Evolutionary conservation across 345 rosid species (phyloP).

Genomic region (Pseudoturritis turrita): DNA sequence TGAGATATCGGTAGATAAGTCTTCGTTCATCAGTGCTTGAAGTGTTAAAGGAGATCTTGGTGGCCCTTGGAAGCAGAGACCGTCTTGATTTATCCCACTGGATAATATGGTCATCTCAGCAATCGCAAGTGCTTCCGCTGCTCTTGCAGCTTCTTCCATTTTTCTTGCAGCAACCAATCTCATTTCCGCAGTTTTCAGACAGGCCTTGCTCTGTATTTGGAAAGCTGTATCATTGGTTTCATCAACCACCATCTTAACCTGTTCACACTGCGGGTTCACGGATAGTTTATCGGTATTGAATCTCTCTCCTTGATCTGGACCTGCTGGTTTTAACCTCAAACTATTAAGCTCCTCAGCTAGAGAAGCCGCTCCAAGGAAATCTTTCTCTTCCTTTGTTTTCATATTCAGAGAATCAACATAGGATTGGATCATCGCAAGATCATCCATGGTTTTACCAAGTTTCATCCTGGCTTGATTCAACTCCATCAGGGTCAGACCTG

Average conservation of each 20-base stretch:
- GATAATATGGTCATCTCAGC: constrained; percentile 54
- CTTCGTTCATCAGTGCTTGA: constrained; percentile 17
- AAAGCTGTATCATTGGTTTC: constrained; percentile 33
- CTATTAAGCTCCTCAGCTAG: constrained; percentile 56
- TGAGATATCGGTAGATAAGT: constrained; percentile 9
- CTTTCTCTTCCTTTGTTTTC: constrained; percentile 63
- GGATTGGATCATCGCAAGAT: constrained; percentile 69
- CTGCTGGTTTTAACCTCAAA: constrained; percentile 32
- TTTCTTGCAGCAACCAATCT: constrained; percentile 79
- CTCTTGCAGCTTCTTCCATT: constrained; percentile 94
- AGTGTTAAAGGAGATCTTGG: constrained; percentile 38
- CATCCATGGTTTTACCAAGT: constrained; percentile 74
- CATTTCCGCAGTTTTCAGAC: constrained; percentile 60
- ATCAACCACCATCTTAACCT: constrained; percentile 44
- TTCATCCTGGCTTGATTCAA: constrained; percentile 74
- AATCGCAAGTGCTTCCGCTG: constrained; percentile 81
- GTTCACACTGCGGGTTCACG: constrained; percentile 18
- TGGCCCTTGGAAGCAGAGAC: constrained; percentile 43
- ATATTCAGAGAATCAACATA: constrained; percentile 64
- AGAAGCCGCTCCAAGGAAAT: constrained; percentile 42
- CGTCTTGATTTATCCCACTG: constrained; percentile 14
- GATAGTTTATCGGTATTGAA: neutral
- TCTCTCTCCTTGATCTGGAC: constrained; percentile 2
- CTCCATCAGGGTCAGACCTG: constrained; percentile 66
- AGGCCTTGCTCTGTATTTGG: constrained; percentile 33